Percentiles rank a stretch among this genome's conserved stretches.
phyloP scores from a whole-genome alignment of 768 basidiomycete species.

The Clavaria fumosa region DNA sequence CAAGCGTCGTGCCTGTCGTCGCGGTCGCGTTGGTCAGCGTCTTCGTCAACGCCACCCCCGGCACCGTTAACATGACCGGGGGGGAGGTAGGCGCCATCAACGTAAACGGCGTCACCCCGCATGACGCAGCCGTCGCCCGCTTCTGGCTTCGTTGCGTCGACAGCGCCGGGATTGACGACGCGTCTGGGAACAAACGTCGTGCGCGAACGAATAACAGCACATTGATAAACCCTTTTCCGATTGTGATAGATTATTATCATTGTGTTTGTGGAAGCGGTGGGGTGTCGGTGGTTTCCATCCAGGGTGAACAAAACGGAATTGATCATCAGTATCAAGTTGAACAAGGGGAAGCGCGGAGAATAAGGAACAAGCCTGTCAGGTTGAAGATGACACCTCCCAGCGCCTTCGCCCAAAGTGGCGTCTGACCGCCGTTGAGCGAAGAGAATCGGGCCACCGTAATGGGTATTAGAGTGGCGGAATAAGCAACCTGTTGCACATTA shows the following conservation, averaged over 20 bases:
- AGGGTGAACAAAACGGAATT: neutral
- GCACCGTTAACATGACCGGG: neutral
- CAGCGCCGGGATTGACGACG: constrained; percentile 13
- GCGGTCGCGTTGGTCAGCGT: neutral
- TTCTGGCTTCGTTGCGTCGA: constrained; percentile 11
- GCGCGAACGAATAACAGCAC: constrained; percentile 17
- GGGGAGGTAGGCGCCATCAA: neutral
- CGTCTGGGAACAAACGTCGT: constrained; percentile 14
- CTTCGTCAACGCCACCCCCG: neutral
- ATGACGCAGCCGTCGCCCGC: constrained; percentile 1
- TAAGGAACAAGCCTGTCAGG: constrained; percentile 14
- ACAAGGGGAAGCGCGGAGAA: neutral
- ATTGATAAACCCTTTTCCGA: constrained; percentile 16
- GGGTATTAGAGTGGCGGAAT: constrained; percentile 17
- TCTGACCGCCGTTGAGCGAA: constrained; percentile 14
- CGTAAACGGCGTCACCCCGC: constrained; percentile 13
- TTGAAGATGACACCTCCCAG: constrained; percentile 17
- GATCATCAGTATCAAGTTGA: neutral
- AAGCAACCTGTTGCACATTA: constrained; percentile 13
- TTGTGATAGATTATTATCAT: neutral
- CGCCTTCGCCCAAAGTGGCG: constrained; percentile 15
- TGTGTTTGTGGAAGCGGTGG: too few relatives aligned
- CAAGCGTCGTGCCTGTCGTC: constrained; percentile 4
- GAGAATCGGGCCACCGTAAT: constrained; percentile 18
- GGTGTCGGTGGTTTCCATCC: too few relatives aligned